A percentile compares a stretch with the other conserved stretches of the same genome.
These are phyloP conservation scores for Handroanthus guayacan DNA, from an alignment of 257 asterid genomes.

Conservation along the genomic window DNA sequence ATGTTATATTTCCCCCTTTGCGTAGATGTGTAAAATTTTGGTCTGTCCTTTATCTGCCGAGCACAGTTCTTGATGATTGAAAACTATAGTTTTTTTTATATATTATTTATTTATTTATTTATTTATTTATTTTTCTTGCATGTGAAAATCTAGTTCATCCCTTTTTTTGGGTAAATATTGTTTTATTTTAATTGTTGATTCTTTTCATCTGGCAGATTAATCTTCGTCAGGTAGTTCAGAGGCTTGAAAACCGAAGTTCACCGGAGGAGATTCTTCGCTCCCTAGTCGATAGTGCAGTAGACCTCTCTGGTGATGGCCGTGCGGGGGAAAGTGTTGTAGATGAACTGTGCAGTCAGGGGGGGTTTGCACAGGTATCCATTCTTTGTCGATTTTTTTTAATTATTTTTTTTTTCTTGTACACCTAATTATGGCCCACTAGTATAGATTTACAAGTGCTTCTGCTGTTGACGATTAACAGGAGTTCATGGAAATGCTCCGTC, in stretches of 20 bases:
- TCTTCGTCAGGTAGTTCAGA: slow-evolving; percentile 52
- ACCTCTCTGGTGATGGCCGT: slow-evolving; percentile 40
- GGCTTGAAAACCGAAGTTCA: slow-evolving; percentile 49
- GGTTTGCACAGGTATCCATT: slow-evolving; percentile 53
- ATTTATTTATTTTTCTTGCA: no score
- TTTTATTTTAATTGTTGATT: not conserved
- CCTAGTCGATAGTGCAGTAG: slow-evolving; percentile 49
- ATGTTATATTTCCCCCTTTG: not conserved
- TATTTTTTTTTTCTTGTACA: not conserved
- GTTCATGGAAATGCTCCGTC: slow-evolving; percentile 63
- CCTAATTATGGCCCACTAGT: not conserved
- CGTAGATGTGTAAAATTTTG: not conserved
- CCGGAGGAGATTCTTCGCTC: slow-evolving; percentile 56
- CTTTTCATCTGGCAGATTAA: slow-evolving; percentile 41
- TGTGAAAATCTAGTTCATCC: no score
- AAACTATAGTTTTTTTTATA: no score
- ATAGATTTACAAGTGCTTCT: not conserved
- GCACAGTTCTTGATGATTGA: no score
- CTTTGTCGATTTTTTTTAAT: not conserved
- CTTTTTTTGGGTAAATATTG: no score
- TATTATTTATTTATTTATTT: no score
- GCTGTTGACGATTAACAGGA: slow-evolving; percentile 47
- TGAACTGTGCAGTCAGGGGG: slow-evolving; percentile 53
- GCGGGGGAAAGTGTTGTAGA: slow-evolving; percentile 39
- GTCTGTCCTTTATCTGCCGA: not conserved